Evolutionary conservation across 2,329 filamentous ascomycete genomes (phyloP).

Genomic region (Monilinia fructigena): DNA sequence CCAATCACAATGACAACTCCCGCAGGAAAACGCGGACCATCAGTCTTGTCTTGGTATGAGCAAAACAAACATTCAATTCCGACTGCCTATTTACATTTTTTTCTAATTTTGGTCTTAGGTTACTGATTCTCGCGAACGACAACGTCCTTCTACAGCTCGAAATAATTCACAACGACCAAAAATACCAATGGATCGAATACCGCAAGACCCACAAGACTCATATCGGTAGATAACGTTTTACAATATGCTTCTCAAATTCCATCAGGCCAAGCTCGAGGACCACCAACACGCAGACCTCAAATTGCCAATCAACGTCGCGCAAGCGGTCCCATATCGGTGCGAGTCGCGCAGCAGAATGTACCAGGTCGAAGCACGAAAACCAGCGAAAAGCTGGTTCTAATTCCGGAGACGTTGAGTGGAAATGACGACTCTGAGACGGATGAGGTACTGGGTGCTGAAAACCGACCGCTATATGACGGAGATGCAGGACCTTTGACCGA

Average conservation of each 20-base stretch:
- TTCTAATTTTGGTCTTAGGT: conserved; percentile 45
- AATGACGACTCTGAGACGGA: conserved; percentile 60
- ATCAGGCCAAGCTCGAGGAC: conserved; percentile 81
- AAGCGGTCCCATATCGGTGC: conserved; percentile 47
- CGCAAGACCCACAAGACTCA: conserved; percentile 64
- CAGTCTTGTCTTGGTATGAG: conserved; percentile 60
- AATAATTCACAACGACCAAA: conserved; percentile 41
- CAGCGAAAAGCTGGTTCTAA: conserved; percentile 91
- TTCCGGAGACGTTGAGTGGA: conserved; percentile 73
- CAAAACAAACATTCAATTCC: conserved; percentile 16
- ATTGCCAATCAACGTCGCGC: conserved; percentile 49
- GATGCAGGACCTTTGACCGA: conserved; percentile 67
- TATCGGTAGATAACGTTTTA: conserved; percentile 91
- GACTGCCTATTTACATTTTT: neutral
- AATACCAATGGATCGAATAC: conserved; percentile 34
- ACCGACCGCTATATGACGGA: conserved; percentile 49
- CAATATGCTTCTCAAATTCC: conserved; percentile 94
- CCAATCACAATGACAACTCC: conserved; percentile 21
- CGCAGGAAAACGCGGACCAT: conserved; percentile 54
- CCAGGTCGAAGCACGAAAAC: conserved; percentile 90
- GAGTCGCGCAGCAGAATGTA: conserved; percentile 51
- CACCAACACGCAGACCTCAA: conserved; percentile 51
- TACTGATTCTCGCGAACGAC: conserved; percentile 58
- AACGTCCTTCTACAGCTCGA: conserved; percentile 44
- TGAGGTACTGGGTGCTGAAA: conserved; percentile 51